These are phyloP conservation scores for Penicillium nordicum DNA, from an alignment of 2,329 filamentous ascomycete species.

Conservation along the genomic window DNA sequence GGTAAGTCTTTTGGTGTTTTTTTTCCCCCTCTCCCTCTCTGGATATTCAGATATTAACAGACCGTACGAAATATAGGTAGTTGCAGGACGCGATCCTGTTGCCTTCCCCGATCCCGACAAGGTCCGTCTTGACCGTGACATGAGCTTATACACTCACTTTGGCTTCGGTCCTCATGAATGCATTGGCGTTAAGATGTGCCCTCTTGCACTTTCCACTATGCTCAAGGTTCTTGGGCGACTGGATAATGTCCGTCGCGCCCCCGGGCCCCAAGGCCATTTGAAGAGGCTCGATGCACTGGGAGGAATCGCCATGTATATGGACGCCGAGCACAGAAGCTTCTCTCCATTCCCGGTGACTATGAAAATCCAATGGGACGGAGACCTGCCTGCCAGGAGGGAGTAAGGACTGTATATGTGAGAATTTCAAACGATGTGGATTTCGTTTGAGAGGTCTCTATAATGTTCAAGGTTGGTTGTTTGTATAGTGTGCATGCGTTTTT, in stretches of 20 bases:
- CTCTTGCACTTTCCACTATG: conserved; percentile 38
- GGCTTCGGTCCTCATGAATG: conserved; percentile 61
- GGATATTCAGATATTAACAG: background rate
- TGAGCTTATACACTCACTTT: conserved; percentile 63
- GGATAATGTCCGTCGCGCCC: conserved; percentile 42
- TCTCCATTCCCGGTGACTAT: conserved; percentile 45
- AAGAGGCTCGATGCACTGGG: conserved; percentile 40
- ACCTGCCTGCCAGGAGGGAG: conserved; percentile 24
- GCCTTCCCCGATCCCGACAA: conserved; percentile 40
- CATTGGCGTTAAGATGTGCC: conserved; percentile 48
- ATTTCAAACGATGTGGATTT: background rate
- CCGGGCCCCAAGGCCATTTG: conserved; percentile 40
- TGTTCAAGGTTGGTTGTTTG: background rate
- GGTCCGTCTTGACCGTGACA: conserved; percentile 61
- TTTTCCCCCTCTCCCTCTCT: background rate
- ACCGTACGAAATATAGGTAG: conserved; percentile 21
- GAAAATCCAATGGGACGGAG: conserved; percentile 46
- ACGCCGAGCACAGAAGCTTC: conserved; percentile 41
- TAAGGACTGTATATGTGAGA: background rate
- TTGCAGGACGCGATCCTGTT: conserved; percentile 35
- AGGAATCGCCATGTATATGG: conserved; percentile 45
- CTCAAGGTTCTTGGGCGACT: conserved; percentile 41
- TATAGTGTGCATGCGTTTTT: background rate
- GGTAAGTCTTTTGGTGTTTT: conserved; percentile 23
- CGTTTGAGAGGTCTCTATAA: background rate